Evolutionary conservation across 768 basidiomycete genomes (phyloP).

Genomic region (Tulasnella sp.): DNA sequence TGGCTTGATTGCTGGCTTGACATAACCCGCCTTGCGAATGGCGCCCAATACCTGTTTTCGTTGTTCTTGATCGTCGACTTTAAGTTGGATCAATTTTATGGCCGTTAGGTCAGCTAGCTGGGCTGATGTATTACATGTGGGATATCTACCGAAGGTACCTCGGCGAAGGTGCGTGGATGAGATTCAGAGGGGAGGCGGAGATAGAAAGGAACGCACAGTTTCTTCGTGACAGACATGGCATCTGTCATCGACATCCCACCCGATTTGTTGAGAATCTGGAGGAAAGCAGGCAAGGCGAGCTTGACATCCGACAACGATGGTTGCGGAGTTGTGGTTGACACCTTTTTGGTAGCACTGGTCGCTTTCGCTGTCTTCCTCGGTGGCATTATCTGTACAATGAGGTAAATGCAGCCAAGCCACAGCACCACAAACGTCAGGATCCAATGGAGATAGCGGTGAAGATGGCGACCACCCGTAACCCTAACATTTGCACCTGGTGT

Average conservation of each 20-base stretch:
- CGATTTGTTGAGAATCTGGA: conserved; percentile 48
- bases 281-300: conserved; percentile 51
- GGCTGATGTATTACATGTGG: conserved; percentile 50
- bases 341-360: no score
- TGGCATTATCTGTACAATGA: no score
- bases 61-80: conserved; percentile 54
- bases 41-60: conserved; percentile 50
- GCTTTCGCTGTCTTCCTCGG: no score
- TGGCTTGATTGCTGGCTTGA: conserved; percentile 8
- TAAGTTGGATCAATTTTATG: conserved; percentile 43
- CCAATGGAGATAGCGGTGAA: background rate
- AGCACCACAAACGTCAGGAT: background rate
- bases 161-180: conserved; percentile 15
- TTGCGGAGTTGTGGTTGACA: no score
- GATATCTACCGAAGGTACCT: conserved; percentile 46
- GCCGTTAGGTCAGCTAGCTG: conserved; percentile 51
- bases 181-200: conserved; percentile 7
- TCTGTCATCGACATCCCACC: conserved; percentile 48
- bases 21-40: conserved; percentile 54
- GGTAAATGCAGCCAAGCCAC: no score
- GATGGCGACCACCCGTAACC: no score
- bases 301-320: conserved; percentile 25
- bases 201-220: conserved; percentile 42
- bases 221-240: conserved; percentile 60
- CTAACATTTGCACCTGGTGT: no score